Evolutionary conservation across 441 rosid genomes (phyloP), one percentile per base, ranked within the genome.

Genomic region (Theobroma grandiflorum): DNA sequence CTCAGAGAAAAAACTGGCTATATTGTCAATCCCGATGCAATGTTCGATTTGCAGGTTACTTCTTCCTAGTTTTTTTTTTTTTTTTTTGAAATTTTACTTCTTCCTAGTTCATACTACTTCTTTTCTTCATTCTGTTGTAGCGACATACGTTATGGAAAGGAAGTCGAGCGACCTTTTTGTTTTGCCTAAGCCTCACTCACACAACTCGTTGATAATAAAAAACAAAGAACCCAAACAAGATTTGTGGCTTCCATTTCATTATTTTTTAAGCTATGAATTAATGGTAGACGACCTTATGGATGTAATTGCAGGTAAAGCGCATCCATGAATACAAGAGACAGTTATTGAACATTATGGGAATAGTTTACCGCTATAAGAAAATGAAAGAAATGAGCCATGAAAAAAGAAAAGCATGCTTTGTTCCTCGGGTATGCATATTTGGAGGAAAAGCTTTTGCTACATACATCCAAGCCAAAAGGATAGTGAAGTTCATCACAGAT

Each of bases 371-470:
- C 59, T 96, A 96, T 91, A 96, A 93, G 89, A 85, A 90, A 88
- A 94, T 96, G 97, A 96, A 96, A 86, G 98, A 92, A 86, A 88
- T 93, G 95, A 92, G 80, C 81, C 86, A 88, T n/a, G 87, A 65
- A 38, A 96, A 93, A 83, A 94, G 98, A 86, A 86, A 78, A 78
- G 83, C 80, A 55, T 80, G 80, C 72, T 96, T 81, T 81, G 94
- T 85, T 75, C 98, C 98, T 6, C 89, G 99, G 86, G 98, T 94
- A 74, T 96, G 98, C 83, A 92, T 96, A 86, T 94, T 96, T 85
- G 99, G 98, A 9, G 99, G 99, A 33, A 96, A 96, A 83, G 99
- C 99, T 78, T 96, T 96, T 67, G 91, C 99, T 59, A 96, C 99
- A 3, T 94, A 96, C 43, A 82, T 94, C 20, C 99, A 94, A 88